Base-by-base conservation (phyloP, 257 asterid species). In the Echium plantagineum region DNA sequence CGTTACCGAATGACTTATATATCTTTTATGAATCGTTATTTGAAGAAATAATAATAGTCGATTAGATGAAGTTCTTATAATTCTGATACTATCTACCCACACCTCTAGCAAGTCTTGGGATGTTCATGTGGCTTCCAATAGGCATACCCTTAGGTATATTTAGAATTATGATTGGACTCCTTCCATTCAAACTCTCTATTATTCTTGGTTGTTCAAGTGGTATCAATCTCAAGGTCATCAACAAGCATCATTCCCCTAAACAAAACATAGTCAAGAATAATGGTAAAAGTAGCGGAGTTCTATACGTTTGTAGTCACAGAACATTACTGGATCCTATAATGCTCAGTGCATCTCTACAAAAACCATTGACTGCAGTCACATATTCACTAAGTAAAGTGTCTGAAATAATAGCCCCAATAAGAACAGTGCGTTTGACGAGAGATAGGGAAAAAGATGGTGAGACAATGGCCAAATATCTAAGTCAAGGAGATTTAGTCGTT, bases 231-330 rank as follows among this genome's bases (percentile, higher is more conserved):
- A n/a, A 17, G 31, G 12, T n/a, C n/a, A n/a, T n/a, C n/a, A n/a
- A n/a, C n/a, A n/a, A n/a, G n/a, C n/a, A n/a, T n/a, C n/a, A n/a
- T n/a, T n/a, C n/a, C n/a, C n/a, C n/a, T n/a, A n/a, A n/a, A n/a
- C n/a, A n/a, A n/a, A n/a, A n/a, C n/a, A n/a, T n/a, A n/a, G n/a
- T n/a, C 26, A 24, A 24, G 15, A 42, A 42, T 16, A 42, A 46
- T 15, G 64, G 60, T 13, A 69, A n/a, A n/a, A n/a, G n/a, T n/a
- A n/a, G 60, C 20, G 82, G 81, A 3, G 73, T 60, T 3, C 61
- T 78, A 1, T 83, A 78, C 15, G 87, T 77, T 17, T 76, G 87
- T 28, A 80, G 75, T 57, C 90, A 80, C 48, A 72, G 72, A 31
- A 74, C 85, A 15, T 61, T 83, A 55, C 58, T 80, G 22, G 86